phyloP scores from a whole-genome alignment of 2,329 filamentous ascomycete species.

The Neonectria punicea region DNA sequence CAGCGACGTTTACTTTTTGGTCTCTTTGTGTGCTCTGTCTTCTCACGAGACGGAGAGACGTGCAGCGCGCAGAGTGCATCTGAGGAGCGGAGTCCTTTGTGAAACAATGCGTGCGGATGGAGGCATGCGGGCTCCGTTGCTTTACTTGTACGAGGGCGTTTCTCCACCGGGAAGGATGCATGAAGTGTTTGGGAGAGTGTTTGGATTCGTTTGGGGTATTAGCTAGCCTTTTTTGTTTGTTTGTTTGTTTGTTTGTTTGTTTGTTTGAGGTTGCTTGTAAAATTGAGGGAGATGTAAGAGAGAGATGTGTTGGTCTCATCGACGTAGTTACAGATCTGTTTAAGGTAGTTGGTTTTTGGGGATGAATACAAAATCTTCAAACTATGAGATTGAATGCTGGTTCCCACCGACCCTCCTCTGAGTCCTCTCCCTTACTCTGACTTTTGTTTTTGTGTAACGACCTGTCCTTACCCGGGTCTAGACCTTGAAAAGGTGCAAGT shows the following conservation, averaged over 20 bases:
- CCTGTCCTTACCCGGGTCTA: background rate
- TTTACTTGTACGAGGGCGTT: background rate
- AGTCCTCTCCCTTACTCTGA: background rate
- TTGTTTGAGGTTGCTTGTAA: background rate
- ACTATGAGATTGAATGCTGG: background rate
- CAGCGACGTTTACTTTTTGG: background rate
- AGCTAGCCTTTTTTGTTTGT: background rate
- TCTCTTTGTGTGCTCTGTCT: background rate
- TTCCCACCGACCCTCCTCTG: background rate
- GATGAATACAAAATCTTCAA: too few species aligned
- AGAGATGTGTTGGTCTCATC: too few species aligned
- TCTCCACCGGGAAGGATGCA: background rate
- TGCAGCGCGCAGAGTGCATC: background rate
- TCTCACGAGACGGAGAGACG: slow-evolving; percentile 5
- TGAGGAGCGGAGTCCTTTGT: slow-evolving; percentile 4
- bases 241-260: background rate
- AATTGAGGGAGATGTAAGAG: background rate
- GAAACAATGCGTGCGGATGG: slow-evolving; percentile 7
- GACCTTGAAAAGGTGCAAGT: background rate
- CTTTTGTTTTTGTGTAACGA: background rate
- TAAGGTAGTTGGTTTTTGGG: too few species aligned
- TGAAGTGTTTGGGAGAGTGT: background rate
- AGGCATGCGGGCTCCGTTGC: background rate
- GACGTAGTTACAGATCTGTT: too few species aligned
- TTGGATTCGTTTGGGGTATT: background rate